phyloP scores from a whole-genome alignment of 2,329 filamentous ascomycete species.

The Fusarium compactum region DNA sequence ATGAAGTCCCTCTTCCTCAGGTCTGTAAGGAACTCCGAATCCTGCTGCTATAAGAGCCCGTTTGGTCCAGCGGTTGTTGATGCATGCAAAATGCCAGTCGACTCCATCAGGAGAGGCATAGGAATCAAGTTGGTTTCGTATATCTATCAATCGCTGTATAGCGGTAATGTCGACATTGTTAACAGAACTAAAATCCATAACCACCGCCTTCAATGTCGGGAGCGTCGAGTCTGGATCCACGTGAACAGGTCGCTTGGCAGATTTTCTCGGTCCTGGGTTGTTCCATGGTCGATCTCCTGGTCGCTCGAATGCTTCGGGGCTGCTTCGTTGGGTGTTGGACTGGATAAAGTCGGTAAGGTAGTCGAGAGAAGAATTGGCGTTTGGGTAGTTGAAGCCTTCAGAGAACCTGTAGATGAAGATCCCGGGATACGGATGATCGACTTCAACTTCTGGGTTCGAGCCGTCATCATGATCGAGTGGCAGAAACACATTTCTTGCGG shows the following conservation, averaged over 20 bases:
- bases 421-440: conserved; percentile 88
- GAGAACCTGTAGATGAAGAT: conserved; percentile 96
- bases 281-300: conserved; percentile 93
- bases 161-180: conserved; percentile 96
- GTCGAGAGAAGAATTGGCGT: conserved; percentile 89
- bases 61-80: conserved; percentile 93
- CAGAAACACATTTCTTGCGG: conserved; percentile 83
- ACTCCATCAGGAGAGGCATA: conserved; percentile 85
- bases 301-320: conserved; percentile 71
- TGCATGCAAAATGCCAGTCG: conserved; percentile 95
- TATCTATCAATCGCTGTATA: conserved; percentile 91
- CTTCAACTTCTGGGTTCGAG: conserved; percentile 83
- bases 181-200: conserved; percentile 92
- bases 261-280: conserved; percentile 76
- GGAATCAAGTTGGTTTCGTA: conserved; percentile 91
- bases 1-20: conserved; percentile 57
- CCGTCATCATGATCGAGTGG: conserved; percentile 90
- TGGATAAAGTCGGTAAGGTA: conserved; percentile 78
- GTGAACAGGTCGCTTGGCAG: conserved; percentile 57
- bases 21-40: conserved; percentile 82
- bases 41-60: conserved; percentile 87
- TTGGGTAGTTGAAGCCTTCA: conserved; percentile 97
- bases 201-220: conserved; percentile 86
- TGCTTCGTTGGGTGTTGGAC: conserved; percentile 79
- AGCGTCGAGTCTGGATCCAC: conserved; percentile 58